phyloP scores from a whole-genome alignment of 495 filamentous ascomycete species.

The Glonium stellatum region DNA sequence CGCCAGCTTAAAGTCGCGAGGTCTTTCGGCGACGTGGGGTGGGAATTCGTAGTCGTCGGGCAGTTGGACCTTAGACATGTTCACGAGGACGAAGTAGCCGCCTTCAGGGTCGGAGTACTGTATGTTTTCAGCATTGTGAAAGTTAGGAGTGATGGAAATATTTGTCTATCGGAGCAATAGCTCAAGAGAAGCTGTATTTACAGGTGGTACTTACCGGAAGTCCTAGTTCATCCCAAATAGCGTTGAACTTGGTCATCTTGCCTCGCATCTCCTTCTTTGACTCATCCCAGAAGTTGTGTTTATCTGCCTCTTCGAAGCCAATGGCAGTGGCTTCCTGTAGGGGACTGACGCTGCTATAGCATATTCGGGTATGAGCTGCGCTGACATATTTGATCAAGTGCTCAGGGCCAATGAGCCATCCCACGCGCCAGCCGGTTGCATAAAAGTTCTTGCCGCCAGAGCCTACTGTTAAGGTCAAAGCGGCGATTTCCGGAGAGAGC shows the following conservation, averaged over 20 bases:
- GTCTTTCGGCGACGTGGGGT: constrained; percentile 71
- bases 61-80: constrained; percentile 76
- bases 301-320: constrained; percentile 84
- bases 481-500: constrained; percentile 76
- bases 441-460: constrained; percentile 98
- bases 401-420: constrained; percentile 85
- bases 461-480: constrained; percentile 84
- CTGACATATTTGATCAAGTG: constrained; percentile 87
- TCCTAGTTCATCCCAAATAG: constrained; percentile 79
- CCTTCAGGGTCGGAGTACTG: constrained; percentile 87
- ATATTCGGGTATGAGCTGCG: constrained; percentile 91
- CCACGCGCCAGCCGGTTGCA: constrained; percentile 92
- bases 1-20: constrained; percentile 84
- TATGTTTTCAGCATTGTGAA: constrained; percentile 3
- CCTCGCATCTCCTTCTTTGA: constrained; percentile 75
- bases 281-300: constrained; percentile 80
- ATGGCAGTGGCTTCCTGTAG: constrained; percentile 95
- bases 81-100: constrained; percentile 93
- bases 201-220: constrained; percentile 49
- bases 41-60: constrained; percentile 82
- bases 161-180: no score
- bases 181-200: no score
- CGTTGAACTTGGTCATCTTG: constrained; percentile 84
- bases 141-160: not conserved
- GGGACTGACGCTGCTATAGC: constrained; percentile 87